Base-by-base conservation (phyloP, 2,329 filamentous ascomycete genomes). In the Colletotrichum agaves region DNA sequence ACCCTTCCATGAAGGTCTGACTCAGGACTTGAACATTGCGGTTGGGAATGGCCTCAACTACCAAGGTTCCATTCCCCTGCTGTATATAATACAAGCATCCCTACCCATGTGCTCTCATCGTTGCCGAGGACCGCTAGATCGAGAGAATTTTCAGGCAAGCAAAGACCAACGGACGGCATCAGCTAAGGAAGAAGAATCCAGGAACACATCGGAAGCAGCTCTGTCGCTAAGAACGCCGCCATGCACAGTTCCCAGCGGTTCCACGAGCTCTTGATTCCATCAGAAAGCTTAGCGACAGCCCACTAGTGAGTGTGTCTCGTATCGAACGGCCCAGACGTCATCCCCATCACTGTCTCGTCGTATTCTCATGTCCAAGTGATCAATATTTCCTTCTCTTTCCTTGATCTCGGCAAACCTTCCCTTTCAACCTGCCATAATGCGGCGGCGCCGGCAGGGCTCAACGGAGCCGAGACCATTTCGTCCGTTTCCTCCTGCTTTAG, bases 271-370 rank as follows among this genome's bases (percentile, higher is more conserved):
- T 27, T 27, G 37, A n/a, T 19, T 12, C 35, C 44, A 37, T 33
- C 35, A 44, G 15, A 60, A 60, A 43, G 44, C 35, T 8, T 10
- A n/a, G 23, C 44, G 27, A 62, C 41, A 56, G 58, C 39, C 49
- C 47, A 47, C 52, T 58, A 46, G 43, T 44, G n/a, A n/a, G n/a
- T n/a, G n/a, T n/a, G 44, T 17, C 37, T 64, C 64, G 53, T 67
- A 59, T 55, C 33, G 43, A 21, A 31, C 63, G 53, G 21, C 47
- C 61, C 31, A 53, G 39, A 59, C 46, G 58, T 53, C 61, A 49
- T 59, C 39, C 19, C 43, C 23, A 17, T 21, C 41, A 17, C 50
- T 53, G 17, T 46, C 35, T 1, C 15, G 46, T 31, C 37, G 55
- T 12, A 35, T 46, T 44, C 17, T 21, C 52, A 21, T 23, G 35